Conservation (phyloP, 768 basidiomycete genomes). For the Mycena latifolia region DNA sequence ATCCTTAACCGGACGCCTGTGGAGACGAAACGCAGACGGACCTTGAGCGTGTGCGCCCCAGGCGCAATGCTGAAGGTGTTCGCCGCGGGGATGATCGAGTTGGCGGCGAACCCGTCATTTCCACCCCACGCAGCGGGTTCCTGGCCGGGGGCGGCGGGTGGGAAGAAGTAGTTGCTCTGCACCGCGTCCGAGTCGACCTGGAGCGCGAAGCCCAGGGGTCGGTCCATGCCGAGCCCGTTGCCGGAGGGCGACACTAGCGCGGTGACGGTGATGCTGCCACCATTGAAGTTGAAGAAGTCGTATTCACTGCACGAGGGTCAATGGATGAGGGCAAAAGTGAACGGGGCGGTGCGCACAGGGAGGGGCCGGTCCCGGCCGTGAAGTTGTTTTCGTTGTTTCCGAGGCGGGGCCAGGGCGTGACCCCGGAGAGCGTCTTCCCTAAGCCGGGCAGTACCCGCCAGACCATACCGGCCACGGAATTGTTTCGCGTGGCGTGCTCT, state of each 20-base stretch:
- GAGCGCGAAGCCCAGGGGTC: constrained; percentile 65
- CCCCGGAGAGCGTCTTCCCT: constrained; percentile 69
- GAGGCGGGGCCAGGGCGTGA: constrained; percentile 69
- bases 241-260: constrained; percentile 64
- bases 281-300: constrained; percentile 72
- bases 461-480: constrained; percentile 60
- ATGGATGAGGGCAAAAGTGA: background rate
- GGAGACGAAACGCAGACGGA: constrained; percentile 36
- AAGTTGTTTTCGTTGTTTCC: constrained; percentile 66
- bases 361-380: constrained; percentile 72
- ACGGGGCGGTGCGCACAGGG: constrained; percentile 54
- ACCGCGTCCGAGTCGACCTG: constrained; percentile 60
- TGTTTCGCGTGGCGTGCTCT: constrained; percentile 64
- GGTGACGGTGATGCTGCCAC: constrained; percentile 59
- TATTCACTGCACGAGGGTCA: constrained; percentile 60
- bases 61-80: constrained; percentile 55
- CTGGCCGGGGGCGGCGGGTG: constrained; percentile 57
- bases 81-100: constrained; percentile 58
- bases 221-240: constrained; percentile 62
- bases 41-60: constrained; percentile 72
- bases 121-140: constrained; percentile 62
- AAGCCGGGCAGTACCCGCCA: constrained; percentile 74
- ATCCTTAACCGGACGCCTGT: too few species aligned
- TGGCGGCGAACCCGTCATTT: constrained; percentile 65
- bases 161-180: constrained; percentile 61